These are phyloP conservation scores for Auricularia cornea DNA, from an alignment of 768 basidiomycete species.

Conservation along the genomic window DNA sequence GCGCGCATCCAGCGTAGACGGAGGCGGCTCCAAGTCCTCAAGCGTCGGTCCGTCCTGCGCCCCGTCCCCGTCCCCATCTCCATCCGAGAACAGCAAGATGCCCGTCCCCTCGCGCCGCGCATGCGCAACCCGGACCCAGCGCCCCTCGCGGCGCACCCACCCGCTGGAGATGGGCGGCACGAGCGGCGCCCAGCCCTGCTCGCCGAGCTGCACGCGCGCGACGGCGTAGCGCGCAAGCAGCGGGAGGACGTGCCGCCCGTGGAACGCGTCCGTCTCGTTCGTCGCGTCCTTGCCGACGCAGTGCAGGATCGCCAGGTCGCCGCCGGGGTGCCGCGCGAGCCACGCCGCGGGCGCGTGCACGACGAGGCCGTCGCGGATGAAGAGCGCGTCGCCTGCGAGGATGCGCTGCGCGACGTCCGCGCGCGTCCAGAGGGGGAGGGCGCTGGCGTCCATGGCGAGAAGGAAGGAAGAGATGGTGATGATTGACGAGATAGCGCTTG, in stretches of 20 bases:
- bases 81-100: conserved; percentile 47
- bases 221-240: conserved; percentile 56
- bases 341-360: conserved; percentile 62
- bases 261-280: conserved; percentile 92
- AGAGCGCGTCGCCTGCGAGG: conserved; percentile 62
- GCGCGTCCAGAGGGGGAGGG: conserved; percentile 22
- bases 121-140: conserved; percentile 59
- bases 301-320: conserved; percentile 80
- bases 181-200: conserved; percentile 59
- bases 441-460: too few relatives aligned
- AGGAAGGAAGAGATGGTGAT: too few relatives aligned
- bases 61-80: background rate
- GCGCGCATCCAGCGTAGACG: conserved; percentile 47
- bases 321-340: conserved; percentile 87
- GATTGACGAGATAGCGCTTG: too few relatives aligned
- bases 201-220: conserved; percentile 53
- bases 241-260: conserved; percentile 48
- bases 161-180: conserved; percentile 82
- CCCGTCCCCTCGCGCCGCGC: conserved; percentile 39
- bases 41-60: conserved; percentile 28
- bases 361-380: conserved; percentile 61
- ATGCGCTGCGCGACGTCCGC: conserved; percentile 49
- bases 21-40: conserved; percentile 40
- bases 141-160: conserved; percentile 54
- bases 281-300: conserved; percentile 88